These are phyloP conservation scores for Dioscorea cayenensis DNA, from an alignment of 116 monocot species.

Conservation along the genomic window DNA sequence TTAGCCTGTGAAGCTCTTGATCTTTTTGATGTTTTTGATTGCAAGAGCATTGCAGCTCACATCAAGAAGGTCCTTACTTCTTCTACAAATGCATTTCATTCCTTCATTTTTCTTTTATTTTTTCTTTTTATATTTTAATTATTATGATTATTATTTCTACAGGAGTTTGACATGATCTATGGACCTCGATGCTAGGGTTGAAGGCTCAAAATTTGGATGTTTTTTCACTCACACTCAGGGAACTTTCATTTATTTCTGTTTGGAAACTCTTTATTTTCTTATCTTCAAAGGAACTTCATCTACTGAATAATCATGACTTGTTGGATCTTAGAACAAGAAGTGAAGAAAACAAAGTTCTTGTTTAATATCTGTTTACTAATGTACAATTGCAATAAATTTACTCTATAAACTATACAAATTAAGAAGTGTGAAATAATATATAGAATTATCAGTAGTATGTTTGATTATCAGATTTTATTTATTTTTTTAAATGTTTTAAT, in stretches of 20 bases:
- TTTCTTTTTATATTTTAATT: neutral
- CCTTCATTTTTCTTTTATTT: neutral
- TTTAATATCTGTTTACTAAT: too few species aligned
- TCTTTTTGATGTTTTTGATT: constrained; percentile 63
- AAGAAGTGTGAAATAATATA: too few species aligned
- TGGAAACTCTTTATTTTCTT: constrained; percentile 54
- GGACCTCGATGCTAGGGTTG: constrained; percentile 63
- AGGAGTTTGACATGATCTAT: constrained; percentile 63
- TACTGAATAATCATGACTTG: neutral
- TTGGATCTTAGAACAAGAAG: neutral
- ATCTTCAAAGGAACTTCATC: constrained; percentile 38
- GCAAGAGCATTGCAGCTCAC: constrained; percentile 56
- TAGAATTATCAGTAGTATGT: too few species aligned
- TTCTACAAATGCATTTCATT: neutral
- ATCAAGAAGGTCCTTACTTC: constrained; percentile 38
- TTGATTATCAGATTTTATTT: too few species aligned
- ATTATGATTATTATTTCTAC: neutral
- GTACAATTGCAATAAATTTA: too few species aligned
- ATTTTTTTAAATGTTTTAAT: too few species aligned
- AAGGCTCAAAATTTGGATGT: constrained; percentile 71
- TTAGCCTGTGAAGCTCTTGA: constrained; percentile 58
- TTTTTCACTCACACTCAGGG: constrained; percentile 68
- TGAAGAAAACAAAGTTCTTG: neutral
- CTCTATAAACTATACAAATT: too few species aligned
- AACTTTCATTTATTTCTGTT: constrained; percentile 66